A percentile compares a stretch with the other conserved stretches of the same genome.
phyloP scores from a whole-genome alignment of 78 protist species.

The Chrysochromulina tobinii region DNA sequence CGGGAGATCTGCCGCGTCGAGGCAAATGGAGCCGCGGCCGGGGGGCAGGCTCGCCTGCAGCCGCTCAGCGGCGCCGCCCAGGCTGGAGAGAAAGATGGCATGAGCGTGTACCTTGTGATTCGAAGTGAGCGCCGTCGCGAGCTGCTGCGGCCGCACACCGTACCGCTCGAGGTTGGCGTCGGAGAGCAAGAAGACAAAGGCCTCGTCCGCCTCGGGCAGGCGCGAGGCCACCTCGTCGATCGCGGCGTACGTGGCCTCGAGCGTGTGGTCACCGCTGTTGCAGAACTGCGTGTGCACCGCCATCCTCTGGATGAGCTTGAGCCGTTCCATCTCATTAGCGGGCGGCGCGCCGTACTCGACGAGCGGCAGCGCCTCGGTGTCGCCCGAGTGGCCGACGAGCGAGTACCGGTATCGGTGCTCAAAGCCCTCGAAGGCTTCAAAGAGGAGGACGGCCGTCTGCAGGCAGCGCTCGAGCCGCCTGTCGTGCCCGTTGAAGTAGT shows the following conservation, averaged over 20 bases:
- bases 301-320: slow-evolving; percentile 25
- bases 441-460: slow-evolving; percentile 56
- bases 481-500: slow-evolving; percentile 69
- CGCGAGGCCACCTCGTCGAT: background rate
- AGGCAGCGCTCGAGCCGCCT: slow-evolving; percentile 60
- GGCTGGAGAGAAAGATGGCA: slow-evolving; percentile 58
- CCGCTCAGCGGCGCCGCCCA: slow-evolving; percentile 23
- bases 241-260: slow-evolving; percentile 47
- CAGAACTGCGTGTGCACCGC: slow-evolving; percentile 71
- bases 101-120: slow-evolving; percentile 53
- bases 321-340: background rate
- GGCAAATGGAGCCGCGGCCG: slow-evolving; percentile 68
- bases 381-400: slow-evolving; percentile 80
- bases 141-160: slow-evolving; percentile 43
- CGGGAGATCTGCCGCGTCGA: background rate
- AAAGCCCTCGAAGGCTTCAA: slow-evolving; percentile 58
- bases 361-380: slow-evolving; percentile 39
- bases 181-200: slow-evolving; percentile 62
- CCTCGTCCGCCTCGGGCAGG: slow-evolving; percentile 52
- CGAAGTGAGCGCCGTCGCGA: background rate
- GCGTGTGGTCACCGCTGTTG: slow-evolving; percentile 70
- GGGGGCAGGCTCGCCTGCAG: slow-evolving; percentile 40
- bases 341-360: slow-evolving; percentile 62
- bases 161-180: slow-evolving; percentile 78
- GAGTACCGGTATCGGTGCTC: slow-evolving; percentile 60